phyloP scores from a whole-genome alignment of 1,284 basidiomycete genomes.

The Mixia osmundae region DNA sequence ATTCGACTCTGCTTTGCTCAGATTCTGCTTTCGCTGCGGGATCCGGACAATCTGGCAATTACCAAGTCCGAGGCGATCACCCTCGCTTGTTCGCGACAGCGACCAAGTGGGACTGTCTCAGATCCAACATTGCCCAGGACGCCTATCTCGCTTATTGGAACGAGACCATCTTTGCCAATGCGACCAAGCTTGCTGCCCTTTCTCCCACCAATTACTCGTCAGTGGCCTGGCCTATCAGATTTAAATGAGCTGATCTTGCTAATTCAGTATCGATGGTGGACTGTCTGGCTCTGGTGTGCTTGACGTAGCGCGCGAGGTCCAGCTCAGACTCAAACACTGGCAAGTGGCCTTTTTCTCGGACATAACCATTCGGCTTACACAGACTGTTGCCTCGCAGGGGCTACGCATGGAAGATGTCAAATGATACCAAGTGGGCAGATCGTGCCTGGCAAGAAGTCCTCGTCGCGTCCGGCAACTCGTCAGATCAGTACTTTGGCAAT shows the following conservation, averaged over 20 bases:
- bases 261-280: slow-evolving; percentile 50
- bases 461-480: slow-evolving; percentile 38
- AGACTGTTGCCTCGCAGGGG: no score
- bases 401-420: slow-evolving; percentile 74
- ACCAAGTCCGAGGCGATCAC: slow-evolving; percentile 45
- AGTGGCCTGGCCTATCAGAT: no score
- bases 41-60: slow-evolving; percentile 33
- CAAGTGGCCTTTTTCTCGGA: no score
- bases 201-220: slow-evolving; percentile 20
- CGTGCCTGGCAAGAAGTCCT: slow-evolving; percentile 56
- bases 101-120: slow-evolving; percentile 78
- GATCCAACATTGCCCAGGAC: slow-evolving; percentile 48
- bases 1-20: slow-evolving; percentile 14
- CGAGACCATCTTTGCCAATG: slow-evolving; percentile 68
- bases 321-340: slow-evolving; percentile 79
- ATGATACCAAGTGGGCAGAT: slow-evolving; percentile 66
- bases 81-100: slow-evolving; percentile 74
- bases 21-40: slow-evolving; percentile 22
- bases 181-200: slow-evolving; percentile 37
- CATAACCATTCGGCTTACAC: no score
- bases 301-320: slow-evolving; percentile 71
- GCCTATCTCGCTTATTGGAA: slow-evolving; percentile 81
- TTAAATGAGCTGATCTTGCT: no score
- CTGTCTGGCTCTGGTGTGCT: slow-evolving; percentile 56
- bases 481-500: slow-evolving; percentile 38